Conservation (phyloP, 208 protist species). For the Crithidia fasciculata region DNA sequence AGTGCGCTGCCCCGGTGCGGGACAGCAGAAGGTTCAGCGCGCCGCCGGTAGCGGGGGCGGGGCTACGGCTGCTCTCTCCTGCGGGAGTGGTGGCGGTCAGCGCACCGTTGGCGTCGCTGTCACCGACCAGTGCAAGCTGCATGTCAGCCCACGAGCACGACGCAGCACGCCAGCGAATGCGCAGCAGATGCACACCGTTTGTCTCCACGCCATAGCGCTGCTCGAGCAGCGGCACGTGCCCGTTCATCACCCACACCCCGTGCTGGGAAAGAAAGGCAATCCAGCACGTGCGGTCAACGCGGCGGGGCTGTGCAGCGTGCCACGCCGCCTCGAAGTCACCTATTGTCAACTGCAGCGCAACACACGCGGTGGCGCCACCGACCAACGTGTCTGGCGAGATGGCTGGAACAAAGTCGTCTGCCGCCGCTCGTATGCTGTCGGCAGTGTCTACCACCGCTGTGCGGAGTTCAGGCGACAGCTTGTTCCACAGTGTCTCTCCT, state of each 20-base stretch:
- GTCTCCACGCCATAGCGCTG: conserved; percentile 47
- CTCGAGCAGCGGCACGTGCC: conserved; percentile 62
- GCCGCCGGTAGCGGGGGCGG: not conserved
- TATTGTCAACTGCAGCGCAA: conserved; percentile 34
- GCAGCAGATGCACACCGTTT: conserved; percentile 40
- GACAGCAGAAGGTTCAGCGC: conserved; percentile 23
- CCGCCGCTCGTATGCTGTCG: conserved; percentile 12
- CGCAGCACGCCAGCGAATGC: conserved; percentile 22
- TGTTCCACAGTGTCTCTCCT: conserved; percentile 27
- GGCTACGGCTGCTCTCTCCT: not conserved
- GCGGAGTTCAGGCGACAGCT: conserved; percentile 4
- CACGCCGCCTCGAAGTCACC: conserved; percentile 47
- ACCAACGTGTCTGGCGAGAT: conserved; percentile 30
- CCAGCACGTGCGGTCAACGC: conserved; percentile 48
- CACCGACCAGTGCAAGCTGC: conserved; percentile 21
- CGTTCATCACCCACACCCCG: conserved; percentile 76
- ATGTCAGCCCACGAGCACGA: conserved; percentile 20
- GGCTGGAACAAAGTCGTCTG: conserved; percentile 22
- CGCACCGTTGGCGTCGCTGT: no score
- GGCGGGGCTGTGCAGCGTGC: conserved; percentile 29
- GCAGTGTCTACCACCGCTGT: conserved; percentile 35
- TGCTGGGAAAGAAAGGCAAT: conserved; percentile 47
- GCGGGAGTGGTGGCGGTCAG: no score
- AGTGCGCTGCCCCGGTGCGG: not conserved
- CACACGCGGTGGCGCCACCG: conserved; percentile 49